These are phyloP conservation scores for Exophiala xenobiotica DNA, from an alignment of 2,329 filamentous ascomycete genomes.

Conservation along the genomic window DNA sequence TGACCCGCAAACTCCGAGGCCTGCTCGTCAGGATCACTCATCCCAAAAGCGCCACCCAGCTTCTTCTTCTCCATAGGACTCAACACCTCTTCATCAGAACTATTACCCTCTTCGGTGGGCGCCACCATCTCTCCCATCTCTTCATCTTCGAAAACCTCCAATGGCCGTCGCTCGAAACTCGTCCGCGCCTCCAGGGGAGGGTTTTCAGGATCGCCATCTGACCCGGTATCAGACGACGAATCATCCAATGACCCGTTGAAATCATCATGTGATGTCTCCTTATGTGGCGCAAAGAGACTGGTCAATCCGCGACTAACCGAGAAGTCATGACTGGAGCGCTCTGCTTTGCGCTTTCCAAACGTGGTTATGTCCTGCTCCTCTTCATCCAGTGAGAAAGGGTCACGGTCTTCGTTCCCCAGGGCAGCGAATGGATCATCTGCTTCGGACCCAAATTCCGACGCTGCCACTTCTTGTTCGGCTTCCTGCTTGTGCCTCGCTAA, in stretches of 20 bases:
- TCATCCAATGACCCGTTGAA: constrained; percentile 31
- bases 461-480: constrained; percentile 34
- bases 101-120: constrained; percentile 33
- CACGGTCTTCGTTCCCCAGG: constrained; percentile 41
- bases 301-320: constrained; percentile 29
- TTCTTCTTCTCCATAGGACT: constrained; percentile 26
- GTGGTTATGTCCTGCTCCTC: constrained; percentile 33
- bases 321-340: constrained; percentile 36
- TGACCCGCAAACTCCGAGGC: constrained; percentile 31
- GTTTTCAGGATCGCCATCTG: constrained; percentile 25
- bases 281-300: constrained; percentile 27
- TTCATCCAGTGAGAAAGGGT: constrained; percentile 31
- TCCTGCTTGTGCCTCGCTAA: constrained; percentile 68
- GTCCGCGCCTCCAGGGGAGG: constrained; percentile 36
- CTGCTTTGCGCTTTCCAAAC: constrained; percentile 28
- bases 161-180: constrained; percentile 50
- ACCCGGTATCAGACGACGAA: constrained; percentile 29
- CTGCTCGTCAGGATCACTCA: constrained; percentile 26
- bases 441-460: constrained; percentile 33
- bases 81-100: constrained; percentile 31
- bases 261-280: constrained; percentile 19
- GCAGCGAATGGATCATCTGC: constrained; percentile 31
- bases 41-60: constrained; percentile 20
- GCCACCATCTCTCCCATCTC: constrained; percentile 51
- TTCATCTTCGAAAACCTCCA: constrained; percentile 60